Evolutionary conservation across 2,329 filamentous ascomycete species (phyloP).

Genomic region (Colletotrichum abscissum): DNA sequence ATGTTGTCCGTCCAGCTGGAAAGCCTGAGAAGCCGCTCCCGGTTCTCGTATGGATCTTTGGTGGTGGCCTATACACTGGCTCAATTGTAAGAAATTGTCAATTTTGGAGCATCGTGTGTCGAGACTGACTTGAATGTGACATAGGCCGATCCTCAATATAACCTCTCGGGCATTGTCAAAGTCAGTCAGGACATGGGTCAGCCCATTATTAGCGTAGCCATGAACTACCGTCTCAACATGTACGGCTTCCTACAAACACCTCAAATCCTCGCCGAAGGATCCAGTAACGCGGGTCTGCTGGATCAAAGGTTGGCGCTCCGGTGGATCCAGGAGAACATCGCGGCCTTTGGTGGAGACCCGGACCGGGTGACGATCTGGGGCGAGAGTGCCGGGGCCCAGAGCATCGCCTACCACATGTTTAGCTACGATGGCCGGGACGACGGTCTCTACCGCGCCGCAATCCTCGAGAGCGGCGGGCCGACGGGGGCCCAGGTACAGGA

Average conservation of each 20-base stretch:
- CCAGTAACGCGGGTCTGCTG: constrained; percentile 60
- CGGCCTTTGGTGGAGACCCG: constrained; percentile 60
- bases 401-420: constrained; percentile 60
- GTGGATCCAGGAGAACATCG: constrained; percentile 67
- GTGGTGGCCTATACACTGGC: constrained; percentile 64
- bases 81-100: constrained; percentile 43
- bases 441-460: constrained; percentile 63
- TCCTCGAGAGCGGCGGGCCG: constrained; percentile 61
- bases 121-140: constrained; percentile 14
- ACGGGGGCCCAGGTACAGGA: constrained; percentile 45
- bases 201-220: constrained; percentile 63
- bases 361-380: constrained; percentile 61
- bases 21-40: constrained; percentile 48
- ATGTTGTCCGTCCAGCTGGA: constrained; percentile 54
- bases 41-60: constrained; percentile 68
- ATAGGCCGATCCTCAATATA: constrained; percentile 66
- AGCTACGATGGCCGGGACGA: constrained; percentile 68
- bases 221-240: constrained; percentile 65
- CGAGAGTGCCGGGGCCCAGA: constrained; percentile 54
- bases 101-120: neutral
- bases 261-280: constrained; percentile 53
- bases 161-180: constrained; percentile 70
- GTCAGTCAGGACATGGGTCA: constrained; percentile 62
- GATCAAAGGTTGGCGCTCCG: constrained; percentile 61
- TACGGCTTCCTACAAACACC: constrained; percentile 65